Evolutionary conservation across 371 early-diverging fungal species (phyloP).

Genomic region (Batkoa obscura): DNA sequence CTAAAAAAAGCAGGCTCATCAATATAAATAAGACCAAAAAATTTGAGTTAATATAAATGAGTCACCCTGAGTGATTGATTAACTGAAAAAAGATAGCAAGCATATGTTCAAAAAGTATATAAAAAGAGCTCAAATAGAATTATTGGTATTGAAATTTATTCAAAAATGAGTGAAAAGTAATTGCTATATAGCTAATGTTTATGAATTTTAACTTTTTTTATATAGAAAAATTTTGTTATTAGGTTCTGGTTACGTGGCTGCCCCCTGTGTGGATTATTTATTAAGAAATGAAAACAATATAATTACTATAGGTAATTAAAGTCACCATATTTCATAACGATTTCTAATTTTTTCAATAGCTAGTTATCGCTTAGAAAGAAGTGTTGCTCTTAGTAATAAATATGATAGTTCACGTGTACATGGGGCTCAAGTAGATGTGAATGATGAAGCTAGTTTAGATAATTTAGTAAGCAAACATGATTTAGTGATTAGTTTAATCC

Average conservation of each 20-base stretch:
- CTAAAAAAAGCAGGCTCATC: too few relatives aligned
- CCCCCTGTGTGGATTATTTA: slow-evolving; percentile 87
- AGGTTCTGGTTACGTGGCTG: slow-evolving; percentile 94
- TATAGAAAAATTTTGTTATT: slow-evolving; percentile 71
- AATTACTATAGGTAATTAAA: slow-evolving; percentile 48
- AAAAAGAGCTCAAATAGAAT: too few relatives aligned
- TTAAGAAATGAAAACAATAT: slow-evolving; percentile 60
- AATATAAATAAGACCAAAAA: too few relatives aligned
- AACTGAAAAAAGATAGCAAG: too few relatives aligned
- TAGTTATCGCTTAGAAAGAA: slow-evolving; percentile 59
- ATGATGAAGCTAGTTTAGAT: slow-evolving; percentile 57
- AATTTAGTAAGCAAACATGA: slow-evolving; percentile 73
- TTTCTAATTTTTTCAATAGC: slow-evolving; percentile 22
- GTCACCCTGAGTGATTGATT: too few relatives aligned
- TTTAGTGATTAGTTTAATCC: slow-evolving; percentile 64
- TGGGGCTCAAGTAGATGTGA: slow-evolving; percentile 63
- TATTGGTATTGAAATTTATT: too few relatives aligned
- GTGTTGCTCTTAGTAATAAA: slow-evolving; percentile 36
- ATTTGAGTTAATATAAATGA: too few relatives aligned
- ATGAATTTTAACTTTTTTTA: background rate
- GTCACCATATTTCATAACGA: background rate
- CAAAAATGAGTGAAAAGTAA: too few relatives aligned
- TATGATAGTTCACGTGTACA: slow-evolving; percentile 11
- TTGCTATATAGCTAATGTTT: too few relatives aligned
- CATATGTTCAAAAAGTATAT: too few relatives aligned